phyloP scores from a whole-genome alignment of 2,329 filamentous ascomycete species.

The Hypomyces perniciosus region DNA sequence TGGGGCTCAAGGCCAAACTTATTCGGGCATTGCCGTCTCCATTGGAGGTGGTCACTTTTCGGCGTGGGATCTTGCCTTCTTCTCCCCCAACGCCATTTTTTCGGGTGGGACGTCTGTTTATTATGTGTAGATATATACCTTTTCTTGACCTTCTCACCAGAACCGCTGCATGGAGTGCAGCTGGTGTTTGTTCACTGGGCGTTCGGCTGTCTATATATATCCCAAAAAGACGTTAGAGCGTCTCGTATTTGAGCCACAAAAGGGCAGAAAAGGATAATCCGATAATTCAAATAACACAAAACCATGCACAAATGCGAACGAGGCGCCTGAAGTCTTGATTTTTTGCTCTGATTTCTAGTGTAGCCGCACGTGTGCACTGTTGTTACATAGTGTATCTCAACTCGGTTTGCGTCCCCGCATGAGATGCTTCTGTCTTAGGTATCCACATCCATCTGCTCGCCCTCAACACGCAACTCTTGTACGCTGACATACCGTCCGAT shows the following conservation, averaged over 20 bases:
- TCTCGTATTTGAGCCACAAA: constrained; percentile 9
- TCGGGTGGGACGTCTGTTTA: background rate
- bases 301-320: background rate
- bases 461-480: constrained; percentile 70
- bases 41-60: background rate
- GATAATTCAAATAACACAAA: constrained; percentile 3
- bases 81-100: background rate
- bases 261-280: constrained; percentile 10
- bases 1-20: background rate
- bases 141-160: background rate
- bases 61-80: background rate
- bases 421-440: constrained; percentile 31
- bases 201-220: constrained; percentile 13
- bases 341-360: background rate
- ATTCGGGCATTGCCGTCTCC: background rate
- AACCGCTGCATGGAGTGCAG: constrained; percentile 4
- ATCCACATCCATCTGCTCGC: constrained; percentile 65
- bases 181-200: constrained; percentile 5
- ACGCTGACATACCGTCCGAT: constrained; percentile 92
- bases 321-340: background rate
- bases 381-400: constrained; percentile 5
- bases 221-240: constrained; percentile 8
- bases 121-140: constrained; percentile 6
- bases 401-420: background rate
- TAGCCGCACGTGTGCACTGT: constrained; percentile 1